Base-by-base conservation (phyloP, 352 stramenopile genomes). In the Pilasporangium apinafurcum region DNA sequence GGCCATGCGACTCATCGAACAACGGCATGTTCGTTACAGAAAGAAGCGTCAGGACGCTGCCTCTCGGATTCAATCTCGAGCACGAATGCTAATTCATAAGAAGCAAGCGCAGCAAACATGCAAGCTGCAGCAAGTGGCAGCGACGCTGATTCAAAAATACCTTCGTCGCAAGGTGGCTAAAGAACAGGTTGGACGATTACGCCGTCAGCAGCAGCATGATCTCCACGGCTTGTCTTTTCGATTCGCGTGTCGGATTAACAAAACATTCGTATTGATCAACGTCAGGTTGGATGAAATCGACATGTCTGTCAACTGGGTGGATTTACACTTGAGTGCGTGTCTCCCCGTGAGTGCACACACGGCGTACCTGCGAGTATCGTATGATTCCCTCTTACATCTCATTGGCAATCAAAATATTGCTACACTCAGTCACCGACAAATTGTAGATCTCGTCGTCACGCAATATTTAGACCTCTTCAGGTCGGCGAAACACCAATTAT, bases 401-500 rank as follows among this genome's bases (percentile, higher is more conserved):
- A 6, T 41, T 6, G n/a, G n/a, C n/a, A n/a, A n/a, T n/a, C n/a
- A n/a, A n/a, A n/a, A n/a, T n/a, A n/a, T n/a, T n/a, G n/a, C n/a
- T n/a, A n/a, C n/a, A n/a, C 7, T 8, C 22, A 31, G 17, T 8
- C 16, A 1, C 10, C 41, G 47, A 0, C n/a, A 52, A 32, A 42
- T 67, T 13, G 29, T 66, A 0, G 37, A 59, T 8, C 26, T 39
- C 21, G 16, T 75, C 1, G 34, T 71, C 12, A 24, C 7, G 10
- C 28, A 54, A 22, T 57, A 71, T 28, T 37, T 75, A 22, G 56
- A 71, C 18, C 48, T 68, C 14, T 74, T 74, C 31, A 48, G 63
- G 1, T 74, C 63, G 0, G 44, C 30, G 2, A 39, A 49, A 30
- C 59, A 65, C 31, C 37, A 47, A 10, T 26, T 74, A 34, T 36